A percentile compares a stretch with the other conserved stretches of the same genome.
Evolutionary conservation across 768 basidiomycete genomes (phyloP).

Genomic region (Phallus indusiatus): DNA sequence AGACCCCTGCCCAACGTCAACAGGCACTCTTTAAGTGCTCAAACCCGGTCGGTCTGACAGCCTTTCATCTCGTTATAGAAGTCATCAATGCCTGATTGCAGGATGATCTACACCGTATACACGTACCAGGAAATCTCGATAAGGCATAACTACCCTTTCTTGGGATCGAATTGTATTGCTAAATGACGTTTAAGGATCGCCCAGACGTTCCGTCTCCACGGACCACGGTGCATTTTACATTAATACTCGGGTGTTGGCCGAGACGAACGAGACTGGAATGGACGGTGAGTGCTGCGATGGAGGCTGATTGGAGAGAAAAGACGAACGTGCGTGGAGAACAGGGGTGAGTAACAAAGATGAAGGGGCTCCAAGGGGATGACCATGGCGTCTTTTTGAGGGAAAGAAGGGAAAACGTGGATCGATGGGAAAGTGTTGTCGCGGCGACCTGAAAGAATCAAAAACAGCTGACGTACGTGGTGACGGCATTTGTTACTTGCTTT

Average conservation of each 20-base stretch:
- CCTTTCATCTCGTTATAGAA: background rate
- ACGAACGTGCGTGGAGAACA: background rate
- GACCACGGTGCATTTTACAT: background rate
- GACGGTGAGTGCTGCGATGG: background rate
- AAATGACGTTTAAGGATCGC: background rate
- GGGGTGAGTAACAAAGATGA: background rate
- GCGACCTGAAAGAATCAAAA: too few species aligned
- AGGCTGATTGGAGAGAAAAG: background rate
- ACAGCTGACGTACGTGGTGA: too few species aligned
- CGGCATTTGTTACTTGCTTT: too few species aligned
- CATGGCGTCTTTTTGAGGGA: too few species aligned
- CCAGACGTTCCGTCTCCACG: background rate
- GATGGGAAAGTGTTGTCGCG: too few species aligned
- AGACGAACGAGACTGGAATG: background rate
- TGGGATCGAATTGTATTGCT: background rate
- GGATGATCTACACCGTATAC: background rate
- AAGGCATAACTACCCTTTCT: background rate
- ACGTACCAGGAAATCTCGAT: background rate
- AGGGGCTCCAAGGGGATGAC: too few species aligned
- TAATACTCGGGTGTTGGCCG: background rate
- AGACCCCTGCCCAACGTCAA: too few species aligned
- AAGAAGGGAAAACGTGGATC: too few species aligned
- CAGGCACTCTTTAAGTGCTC: too few species aligned
- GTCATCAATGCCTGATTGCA: background rate
- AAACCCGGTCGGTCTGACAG: too few species aligned